Base-by-base conservation (phyloP, 148 eudicot species). In the Bassia scoparia region DNA sequence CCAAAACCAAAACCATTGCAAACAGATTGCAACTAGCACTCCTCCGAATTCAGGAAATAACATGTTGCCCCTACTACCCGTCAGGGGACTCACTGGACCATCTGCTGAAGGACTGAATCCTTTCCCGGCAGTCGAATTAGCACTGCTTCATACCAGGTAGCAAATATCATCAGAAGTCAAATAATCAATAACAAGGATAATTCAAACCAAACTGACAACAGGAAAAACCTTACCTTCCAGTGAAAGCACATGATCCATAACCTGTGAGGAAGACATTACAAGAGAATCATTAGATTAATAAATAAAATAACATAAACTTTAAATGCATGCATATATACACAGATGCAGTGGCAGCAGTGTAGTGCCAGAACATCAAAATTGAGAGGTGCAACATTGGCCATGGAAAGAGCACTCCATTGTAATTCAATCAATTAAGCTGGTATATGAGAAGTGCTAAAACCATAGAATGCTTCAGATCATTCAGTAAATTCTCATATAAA, bases 201-300 rank as follows among this genome's bases (percentile, higher is more conserved):
- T 20, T 52, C 15, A 64, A 34, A 37, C 71, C 50, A 27, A 63
- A 55, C 16, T 70, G 75, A 72, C 16, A 7, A 50, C 67, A 4
- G 35, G 52, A 18, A 55, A 53, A 55, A 15, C 71, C 82, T 86
- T 81, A 92, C 97, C 92, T 89, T 80, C 97, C 97, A 3, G 85
- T 81, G 86, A 89, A 92, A 64, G 55, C 81, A 75, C 97, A 92
- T 23, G 93, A 85, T 73, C 96, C 92, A 80, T 89, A 86, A 71
- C 97, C 97, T 92, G 92, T 80, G 75, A 78, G 61, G 70, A 33
- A 48, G 66, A 61, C 61, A 54, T 65, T 56, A n/a, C 21, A 71
- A 56, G 59, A 68, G n/a, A 43, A 49, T 30, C 44, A 79, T 71
- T 72, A 83, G 74, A 75, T 69, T 16, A 21, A 44, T 58, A 34